Evolutionary conservation across 495 filamentous ascomycete species (phyloP).

Genomic region (Penicillium cinerascens): DNA sequence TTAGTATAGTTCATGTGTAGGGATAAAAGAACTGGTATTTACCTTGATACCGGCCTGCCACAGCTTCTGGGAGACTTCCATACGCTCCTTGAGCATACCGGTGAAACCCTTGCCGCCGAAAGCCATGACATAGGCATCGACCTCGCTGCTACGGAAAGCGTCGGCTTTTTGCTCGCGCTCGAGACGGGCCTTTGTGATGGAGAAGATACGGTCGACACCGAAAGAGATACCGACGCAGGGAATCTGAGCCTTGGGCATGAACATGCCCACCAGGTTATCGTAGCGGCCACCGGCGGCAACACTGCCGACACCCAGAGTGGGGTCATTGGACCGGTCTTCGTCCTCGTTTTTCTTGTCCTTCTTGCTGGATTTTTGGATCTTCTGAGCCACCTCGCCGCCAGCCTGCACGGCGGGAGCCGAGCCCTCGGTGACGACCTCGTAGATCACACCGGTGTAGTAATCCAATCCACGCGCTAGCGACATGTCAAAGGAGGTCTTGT

Average conservation of each 20-base stretch:
- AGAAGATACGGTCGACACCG: conserved; percentile 93
- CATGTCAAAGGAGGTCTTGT: conserved; percentile 76
- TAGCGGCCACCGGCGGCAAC: conserved; percentile 90
- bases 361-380: conserved; percentile 53
- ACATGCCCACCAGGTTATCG: conserved; percentile 93
- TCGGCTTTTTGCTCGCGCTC: conserved; percentile 52
- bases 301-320: conserved; percentile 77
- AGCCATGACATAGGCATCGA: conserved; percentile 88
- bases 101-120: conserved; percentile 86
- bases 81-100: conserved; percentile 75
- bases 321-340: conserved; percentile 80
- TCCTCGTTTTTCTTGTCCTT: conserved; percentile 61
- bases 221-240: conserved; percentile 95
- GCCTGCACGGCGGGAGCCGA: conserved; percentile 59
- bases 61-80: conserved; percentile 65
- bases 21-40: conserved; percentile 2
- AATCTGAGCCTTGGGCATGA: conserved; percentile 74
- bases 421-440: conserved; percentile 83
- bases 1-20: conserved; percentile 4
- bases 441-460: conserved; percentile 95
- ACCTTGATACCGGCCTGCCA: conserved; percentile 81
- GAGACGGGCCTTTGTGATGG: conserved; percentile 76
- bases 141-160: conserved; percentile 63
- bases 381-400: conserved; percentile 44
- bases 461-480: conserved; percentile 82